These are phyloP conservation scores for Orbilia brochopaga DNA, from an alignment of 2,329 filamentous ascomycete genomes.

Conservation along the genomic window DNA sequence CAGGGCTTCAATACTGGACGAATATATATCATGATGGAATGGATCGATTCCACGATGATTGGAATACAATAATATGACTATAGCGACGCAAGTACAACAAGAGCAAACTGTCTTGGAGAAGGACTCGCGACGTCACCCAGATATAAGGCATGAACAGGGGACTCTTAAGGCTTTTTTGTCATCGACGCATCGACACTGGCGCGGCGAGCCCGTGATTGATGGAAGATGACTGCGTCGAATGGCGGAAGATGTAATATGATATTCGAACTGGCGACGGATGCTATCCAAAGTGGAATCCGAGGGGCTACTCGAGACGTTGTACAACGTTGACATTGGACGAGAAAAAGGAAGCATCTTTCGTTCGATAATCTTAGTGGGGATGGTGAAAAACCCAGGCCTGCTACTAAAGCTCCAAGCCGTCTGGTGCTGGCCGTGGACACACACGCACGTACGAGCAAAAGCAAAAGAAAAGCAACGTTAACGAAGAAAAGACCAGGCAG, in stretches of 20 bases:
- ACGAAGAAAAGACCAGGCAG: no score
- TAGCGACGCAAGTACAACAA: background rate
- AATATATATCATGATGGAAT: conserved; percentile 11
- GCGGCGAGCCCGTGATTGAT: conserved; percentile 6
- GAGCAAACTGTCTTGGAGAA: background rate
- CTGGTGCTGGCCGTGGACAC: no score
- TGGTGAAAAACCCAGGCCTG: no score
- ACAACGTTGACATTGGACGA: conserved; percentile 8
- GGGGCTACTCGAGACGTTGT: background rate
- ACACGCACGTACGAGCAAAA: no score
- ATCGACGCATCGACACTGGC: conserved; percentile 4
- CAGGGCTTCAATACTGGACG: background rate
- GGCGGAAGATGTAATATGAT: background rate
- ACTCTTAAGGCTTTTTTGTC: conserved; percentile 1
- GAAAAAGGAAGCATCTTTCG: background rate
- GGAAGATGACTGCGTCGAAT: background rate
- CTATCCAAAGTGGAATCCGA: background rate
- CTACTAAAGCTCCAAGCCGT: no score
- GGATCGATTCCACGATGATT: background rate
- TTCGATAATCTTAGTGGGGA: background rate
- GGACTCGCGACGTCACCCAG: background rate
- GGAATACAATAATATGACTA: no score
- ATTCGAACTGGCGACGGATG: background rate
- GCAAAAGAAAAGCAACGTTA: no score
- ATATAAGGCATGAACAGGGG: conserved; percentile 2